Evolutionary conservation across 148 eudicot genomes (phyloP).

Genomic region (Euryodendron excelsum): DNA sequence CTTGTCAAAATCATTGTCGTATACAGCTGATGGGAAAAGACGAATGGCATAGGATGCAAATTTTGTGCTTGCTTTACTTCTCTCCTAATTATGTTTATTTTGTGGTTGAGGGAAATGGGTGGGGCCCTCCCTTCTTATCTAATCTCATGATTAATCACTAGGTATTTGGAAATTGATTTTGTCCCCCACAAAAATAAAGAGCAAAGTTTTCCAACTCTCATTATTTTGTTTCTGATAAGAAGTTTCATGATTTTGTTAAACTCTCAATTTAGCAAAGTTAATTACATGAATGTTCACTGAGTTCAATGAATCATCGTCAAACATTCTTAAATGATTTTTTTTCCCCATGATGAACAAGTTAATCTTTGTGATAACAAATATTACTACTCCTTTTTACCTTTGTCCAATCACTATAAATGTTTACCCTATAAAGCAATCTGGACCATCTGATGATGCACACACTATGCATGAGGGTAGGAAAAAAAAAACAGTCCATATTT

Average conservation of each 20-base stretch:
- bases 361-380: not conserved
- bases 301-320: not conserved
- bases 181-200: slow-evolving; percentile 5
- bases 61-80: not conserved
- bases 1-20: not conserved
- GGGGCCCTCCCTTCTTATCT: not conserved
- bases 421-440: not conserved
- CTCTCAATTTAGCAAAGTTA: not conserved
- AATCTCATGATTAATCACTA: not conserved
- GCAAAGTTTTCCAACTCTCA: not conserved
- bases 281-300: too few relatives aligned
- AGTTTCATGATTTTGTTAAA: slow-evolving; percentile 15
- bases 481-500: slow-evolving; percentile 9
- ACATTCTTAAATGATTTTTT: not conserved
- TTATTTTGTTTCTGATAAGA: slow-evolving; percentile 15
- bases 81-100: not conserved
- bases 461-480: not conserved
- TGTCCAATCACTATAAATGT: not conserved
- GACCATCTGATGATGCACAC: not conserved
- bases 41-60: not conserved
- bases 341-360: not conserved
- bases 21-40: too few relatives aligned
- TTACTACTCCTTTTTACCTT: not conserved
- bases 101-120: not conserved
- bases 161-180: slow-evolving; percentile 17